Percentiles rank a stretch among this genome's conserved stretches.
Conservation (phyloP, 306 rosid species). For the Medicago ruthenica region DNA sequence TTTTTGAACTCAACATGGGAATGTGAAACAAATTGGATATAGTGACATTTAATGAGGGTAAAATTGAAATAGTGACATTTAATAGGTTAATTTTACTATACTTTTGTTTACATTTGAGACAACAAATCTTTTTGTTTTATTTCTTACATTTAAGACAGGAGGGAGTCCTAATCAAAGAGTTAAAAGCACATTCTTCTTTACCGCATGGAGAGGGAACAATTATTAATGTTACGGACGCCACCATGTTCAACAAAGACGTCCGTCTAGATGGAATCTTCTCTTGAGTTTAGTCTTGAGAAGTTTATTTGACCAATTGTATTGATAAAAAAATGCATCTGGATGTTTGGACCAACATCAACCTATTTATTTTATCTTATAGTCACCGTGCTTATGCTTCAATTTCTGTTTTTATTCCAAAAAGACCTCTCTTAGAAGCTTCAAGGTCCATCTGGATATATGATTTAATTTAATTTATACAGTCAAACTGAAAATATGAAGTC, state of each 20-base stretch:
- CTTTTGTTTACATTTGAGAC: too few relatives aligned
- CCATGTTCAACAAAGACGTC: conserved; percentile 37
- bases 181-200: too few relatives aligned
- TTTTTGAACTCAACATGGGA: too few relatives aligned
- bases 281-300: too few relatives aligned
- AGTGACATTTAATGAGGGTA: too few relatives aligned
- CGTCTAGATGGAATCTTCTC: conserved; percentile 38
- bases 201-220: too few relatives aligned
- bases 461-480: neutral
- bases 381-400: conserved; percentile 26
- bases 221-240: neutral
- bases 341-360: conserved; percentile 25
- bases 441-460: neutral
- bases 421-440: conserved; percentile 40
- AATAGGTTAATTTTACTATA: too few relatives aligned
- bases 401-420: neutral
- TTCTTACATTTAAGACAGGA: too few relatives aligned
- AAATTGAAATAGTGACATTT: too few relatives aligned
- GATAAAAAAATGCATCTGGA: neutral
- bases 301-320: conserved; percentile 22
- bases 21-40: too few relatives aligned
- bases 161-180: too few relatives aligned
- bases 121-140: too few relatives aligned
- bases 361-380: neutral
- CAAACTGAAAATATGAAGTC: conserved; percentile 2